A percentile compares a stretch with the other conserved stretches of the same genome.
Conservation (phyloP, 768 basidiomycete species). For the Podaxis sp. region DNA sequence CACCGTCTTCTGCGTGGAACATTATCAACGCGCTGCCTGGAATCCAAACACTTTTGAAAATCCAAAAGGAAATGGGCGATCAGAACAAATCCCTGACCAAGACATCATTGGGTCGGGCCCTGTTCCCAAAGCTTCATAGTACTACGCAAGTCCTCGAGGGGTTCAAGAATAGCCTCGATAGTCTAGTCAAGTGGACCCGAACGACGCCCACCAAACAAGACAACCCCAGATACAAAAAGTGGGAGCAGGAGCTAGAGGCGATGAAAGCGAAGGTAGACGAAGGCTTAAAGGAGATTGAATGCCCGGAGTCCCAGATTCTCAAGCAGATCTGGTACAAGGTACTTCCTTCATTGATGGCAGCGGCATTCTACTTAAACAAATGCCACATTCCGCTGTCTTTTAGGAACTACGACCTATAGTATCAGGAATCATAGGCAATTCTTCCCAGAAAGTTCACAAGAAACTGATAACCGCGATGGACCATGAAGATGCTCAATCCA, state of each 20-base stretch:
- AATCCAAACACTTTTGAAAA: neutral
- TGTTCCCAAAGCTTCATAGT: slow-evolving; percentile 4
- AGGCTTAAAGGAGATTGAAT: neutral
- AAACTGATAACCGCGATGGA: neutral
- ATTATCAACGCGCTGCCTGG: slow-evolving; percentile 12
- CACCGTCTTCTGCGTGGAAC: slow-evolving; percentile 14
- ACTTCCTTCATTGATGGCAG: too few species aligned
- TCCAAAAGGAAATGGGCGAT: slow-evolving; percentile 20
- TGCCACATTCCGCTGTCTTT: too few species aligned
- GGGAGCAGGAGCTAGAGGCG: neutral
- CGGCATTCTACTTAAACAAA: too few species aligned
- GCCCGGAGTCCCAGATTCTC: neutral
- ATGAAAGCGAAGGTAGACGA: neutral
- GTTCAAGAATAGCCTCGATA: neutral
- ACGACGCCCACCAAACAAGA: neutral
- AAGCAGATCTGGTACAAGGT: too few species aligned
- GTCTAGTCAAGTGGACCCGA: neutral
- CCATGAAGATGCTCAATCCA: neutral
- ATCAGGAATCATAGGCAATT: neutral
- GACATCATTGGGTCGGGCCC: slow-evolving; percentile 14
- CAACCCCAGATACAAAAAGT: too few species aligned
- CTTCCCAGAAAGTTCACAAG: neutral
- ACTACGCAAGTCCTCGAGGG: neutral
- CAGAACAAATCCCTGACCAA: slow-evolving; percentile 1
- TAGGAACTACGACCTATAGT: neutral